A percentile compares a stretch with the other conserved stretches of the same genome.
Conservation (phyloP, 495 filamentous ascomycete genomes). For the Penicillium soppii region DNA sequence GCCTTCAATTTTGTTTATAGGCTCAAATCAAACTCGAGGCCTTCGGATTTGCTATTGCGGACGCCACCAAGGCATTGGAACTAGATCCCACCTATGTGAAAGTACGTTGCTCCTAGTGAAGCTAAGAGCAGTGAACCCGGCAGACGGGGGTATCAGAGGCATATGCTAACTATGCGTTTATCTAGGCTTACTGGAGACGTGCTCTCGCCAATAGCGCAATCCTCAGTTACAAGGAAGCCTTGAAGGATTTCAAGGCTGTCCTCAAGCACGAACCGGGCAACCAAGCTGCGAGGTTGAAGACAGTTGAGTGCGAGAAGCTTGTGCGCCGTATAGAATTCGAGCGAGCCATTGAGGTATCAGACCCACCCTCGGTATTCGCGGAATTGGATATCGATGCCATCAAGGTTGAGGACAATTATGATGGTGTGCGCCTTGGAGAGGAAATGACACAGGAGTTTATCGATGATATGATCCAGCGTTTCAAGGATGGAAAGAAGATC, state of each 20-base stretch:
- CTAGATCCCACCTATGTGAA: constrained; percentile 85
- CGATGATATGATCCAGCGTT: constrained; percentile 91
- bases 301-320: constrained; percentile 89
- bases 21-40: constrained; percentile 94
- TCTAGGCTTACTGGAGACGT: constrained; percentile 90
- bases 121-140: background rate
- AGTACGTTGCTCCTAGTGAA: constrained; percentile 43
- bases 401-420: constrained; percentile 76
- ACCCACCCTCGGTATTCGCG: constrained; percentile 87
- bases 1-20: constrained; percentile 38
- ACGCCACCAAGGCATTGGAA: constrained; percentile 93
- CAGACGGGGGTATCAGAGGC: background rate
- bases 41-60: constrained; percentile 86
- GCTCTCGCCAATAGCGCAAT: constrained; percentile 90
- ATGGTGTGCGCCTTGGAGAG: constrained; percentile 73
- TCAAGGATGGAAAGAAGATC: constrained; percentile 93
- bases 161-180: constrained; percentile 1
- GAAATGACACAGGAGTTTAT: constrained; percentile 97
- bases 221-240: constrained; percentile 77
- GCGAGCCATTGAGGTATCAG: constrained; percentile 89
- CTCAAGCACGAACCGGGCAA: constrained; percentile 83
- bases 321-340: constrained; percentile 88
- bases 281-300: constrained; percentile 85
- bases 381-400: constrained; percentile 86
- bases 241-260: constrained; percentile 90